A percentile compares a stretch with the other conserved stretches of the same genome.
Conservation (phyloP, 129 eudicot genomes). For the Centrapalus pauciflorus region DNA sequence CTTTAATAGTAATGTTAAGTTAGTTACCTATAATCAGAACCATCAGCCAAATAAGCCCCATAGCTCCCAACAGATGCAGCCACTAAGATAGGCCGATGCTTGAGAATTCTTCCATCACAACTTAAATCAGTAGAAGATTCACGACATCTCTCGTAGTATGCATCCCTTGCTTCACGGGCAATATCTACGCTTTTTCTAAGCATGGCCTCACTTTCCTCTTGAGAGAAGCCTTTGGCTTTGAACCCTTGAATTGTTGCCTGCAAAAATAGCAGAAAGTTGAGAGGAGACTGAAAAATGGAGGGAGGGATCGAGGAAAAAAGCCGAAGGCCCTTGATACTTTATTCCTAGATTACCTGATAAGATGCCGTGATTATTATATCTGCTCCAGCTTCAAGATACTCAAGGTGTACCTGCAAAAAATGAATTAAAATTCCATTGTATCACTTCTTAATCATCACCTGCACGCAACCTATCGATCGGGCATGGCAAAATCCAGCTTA, state of each 20-base stretch:
- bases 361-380: slow-evolving; percentile 92
- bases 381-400: slow-evolving; percentile 99
- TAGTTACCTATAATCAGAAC: slow-evolving; percentile 96
- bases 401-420: slow-evolving; percentile 95
- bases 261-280: slow-evolving; percentile 4
- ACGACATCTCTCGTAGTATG: slow-evolving; percentile 52
- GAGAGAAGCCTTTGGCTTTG: slow-evolving; percentile 77
- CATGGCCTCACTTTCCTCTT: slow-evolving; percentile 71
- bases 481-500: not conserved
- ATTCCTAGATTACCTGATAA: slow-evolving; percentile 90
- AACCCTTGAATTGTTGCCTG: slow-evolving; percentile 99
- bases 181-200: slow-evolving; percentile 84
- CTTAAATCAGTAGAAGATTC: slow-evolving; percentile 31
- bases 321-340: not conserved
- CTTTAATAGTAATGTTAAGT: not conserved
- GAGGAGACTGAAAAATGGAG: not conserved
- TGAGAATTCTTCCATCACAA: slow-evolving; percentile 50
- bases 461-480: too few relatives aligned
- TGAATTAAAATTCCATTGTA: too few relatives aligned
- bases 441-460: too few relatives aligned
- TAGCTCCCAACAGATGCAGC: slow-evolving; percentile 99
- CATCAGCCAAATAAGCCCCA: slow-evolving; percentile 99
- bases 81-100: slow-evolving; percentile 70
- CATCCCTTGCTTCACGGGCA: slow-evolving; percentile 85
- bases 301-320: not conserved